These are phyloP conservation scores for Vigna trinervia DNA, from an alignment of 306 rosid genomes.

Conservation along the genomic window DNA sequence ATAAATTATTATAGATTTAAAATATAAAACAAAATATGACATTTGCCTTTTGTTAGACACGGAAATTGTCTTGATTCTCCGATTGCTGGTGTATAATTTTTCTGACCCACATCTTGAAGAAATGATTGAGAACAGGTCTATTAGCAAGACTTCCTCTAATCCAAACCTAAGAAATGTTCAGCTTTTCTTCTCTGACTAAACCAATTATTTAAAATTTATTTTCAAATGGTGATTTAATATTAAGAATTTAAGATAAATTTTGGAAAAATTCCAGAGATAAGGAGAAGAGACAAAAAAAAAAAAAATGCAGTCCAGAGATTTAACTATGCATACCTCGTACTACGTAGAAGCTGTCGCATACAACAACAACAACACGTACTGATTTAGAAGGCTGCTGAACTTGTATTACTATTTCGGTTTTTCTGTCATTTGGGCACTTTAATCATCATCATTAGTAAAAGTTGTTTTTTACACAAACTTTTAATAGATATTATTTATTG, in stretches of 20 bases:
- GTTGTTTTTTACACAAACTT: no score
- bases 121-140: not conserved
- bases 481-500: no score
- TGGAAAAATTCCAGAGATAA: not conserved
- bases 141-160: not conserved
- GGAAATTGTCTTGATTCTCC: constrained; percentile 9
- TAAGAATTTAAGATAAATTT: not conserved
- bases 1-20: not conserved
- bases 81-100: not conserved
- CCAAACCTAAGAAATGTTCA: not conserved
- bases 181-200: not conserved
- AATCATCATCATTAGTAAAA: no score
- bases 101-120: not conserved
- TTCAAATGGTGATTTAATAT: not conserved
- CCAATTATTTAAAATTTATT: not conserved
- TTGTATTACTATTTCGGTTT: no score
- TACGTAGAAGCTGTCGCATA: no score
- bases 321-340: no score
- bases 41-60: not conserved
- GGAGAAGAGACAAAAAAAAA: not conserved
- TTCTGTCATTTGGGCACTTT: no score
- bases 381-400: no score
- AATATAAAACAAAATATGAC: not conserved
- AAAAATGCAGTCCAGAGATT: not conserved
- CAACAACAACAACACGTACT: no score